Evolutionary conservation across 371 early-diverging fungal species (phyloP), one percentile per base, ranked within the genome.

Genomic region (Apophysomyces variabilis): DNA sequence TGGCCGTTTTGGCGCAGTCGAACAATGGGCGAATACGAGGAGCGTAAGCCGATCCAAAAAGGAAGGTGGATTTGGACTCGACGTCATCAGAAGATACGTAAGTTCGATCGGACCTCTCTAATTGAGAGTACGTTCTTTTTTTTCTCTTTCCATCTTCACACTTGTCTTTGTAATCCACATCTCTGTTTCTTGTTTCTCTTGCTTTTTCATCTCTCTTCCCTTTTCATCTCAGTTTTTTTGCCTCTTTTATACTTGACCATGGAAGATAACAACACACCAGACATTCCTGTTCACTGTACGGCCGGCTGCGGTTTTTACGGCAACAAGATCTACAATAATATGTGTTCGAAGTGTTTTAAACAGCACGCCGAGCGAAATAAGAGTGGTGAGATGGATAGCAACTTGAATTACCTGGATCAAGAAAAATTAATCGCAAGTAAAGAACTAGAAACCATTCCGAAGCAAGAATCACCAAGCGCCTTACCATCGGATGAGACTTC

Each of bases 331-430:
- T 89, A 87, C 69, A 89, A 91, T 68, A 83, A 90, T 70, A 88
- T 92, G 89, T 93, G 94, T 75, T 92, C 92, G 7, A 91, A 92
- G 69, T 93, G 94, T 77, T 92, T 86, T 56, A 67, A 65, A 39
- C 67, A 71, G 16, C 67, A 66, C n/a, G 41, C 65, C 21, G 68
- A 67, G 12, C 67, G 45, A 57, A 60, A 65, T 26, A 72, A 65
- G 13, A 21, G 54, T 58, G 44, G 70, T 59, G 56, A 43, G 38
- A 50, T n/a, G 54, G 54, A 21, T 21, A 13, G 6, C 9, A 26
- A 18, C 21, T 50, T 18, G 21, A 50, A 50, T 21, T 18, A 26
- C 32, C 3, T 21, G 21, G 21, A 21, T 18, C 21, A 4, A 21
- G 54, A 50, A 26, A 26, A 18, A 21, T 26, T 50, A 50, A 50